Conservation (phyloP, 2,329 filamentous ascomycete species). For the Diaporthe longicolla region DNA sequence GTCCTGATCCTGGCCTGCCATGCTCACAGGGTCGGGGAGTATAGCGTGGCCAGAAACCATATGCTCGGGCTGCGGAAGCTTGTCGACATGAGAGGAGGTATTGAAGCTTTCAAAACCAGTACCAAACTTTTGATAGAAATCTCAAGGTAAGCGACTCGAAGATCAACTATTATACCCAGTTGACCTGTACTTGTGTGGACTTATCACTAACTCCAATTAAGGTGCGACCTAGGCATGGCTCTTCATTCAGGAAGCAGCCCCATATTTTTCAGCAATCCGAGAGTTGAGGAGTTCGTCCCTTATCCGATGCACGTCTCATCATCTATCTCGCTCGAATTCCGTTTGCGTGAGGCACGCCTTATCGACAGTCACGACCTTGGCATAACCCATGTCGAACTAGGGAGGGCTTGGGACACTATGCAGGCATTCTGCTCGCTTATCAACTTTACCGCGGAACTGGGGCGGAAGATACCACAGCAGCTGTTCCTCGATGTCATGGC, state of each 20-base stretch:
- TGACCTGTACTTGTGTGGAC: too few species aligned
- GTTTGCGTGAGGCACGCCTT: neutral
- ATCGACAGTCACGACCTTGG: neutral
- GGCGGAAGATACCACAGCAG: slow-evolving; percentile 43
- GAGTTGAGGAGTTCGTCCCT: slow-evolving; percentile 1
- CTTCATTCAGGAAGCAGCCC: slow-evolving; percentile 11
- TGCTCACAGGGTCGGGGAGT: slow-evolving; percentile 50
- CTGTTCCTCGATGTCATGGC: slow-evolving; percentile 51
- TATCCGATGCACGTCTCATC: slow-evolving; percentile 1
- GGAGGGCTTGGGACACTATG: slow-evolving; percentile 44
- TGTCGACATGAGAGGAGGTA: slow-evolving; percentile 54
- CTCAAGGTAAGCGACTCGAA: slow-evolving; percentile 46
- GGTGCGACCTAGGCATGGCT: slow-evolving; percentile 35
- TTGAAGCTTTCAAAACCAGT: slow-evolving; percentile 50
- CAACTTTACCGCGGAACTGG: slow-evolving; percentile 45
- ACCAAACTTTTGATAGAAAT: slow-evolving; percentile 55
- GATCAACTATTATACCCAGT: neutral
- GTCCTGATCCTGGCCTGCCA: slow-evolving; percentile 52
- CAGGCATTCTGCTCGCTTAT: slow-evolving; percentile 46
- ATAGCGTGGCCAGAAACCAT: slow-evolving; percentile 50
- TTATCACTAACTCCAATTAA: neutral
- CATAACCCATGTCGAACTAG: slow-evolving; percentile 42
- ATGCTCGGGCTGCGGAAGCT: slow-evolving; percentile 55
- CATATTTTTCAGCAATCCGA: slow-evolving; percentile 25
- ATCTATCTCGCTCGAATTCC: neutral